Evolutionary conservation across 1,139 yeast genomes (phyloP).

Genomic region (Saccharomyces hybrid): DNA sequence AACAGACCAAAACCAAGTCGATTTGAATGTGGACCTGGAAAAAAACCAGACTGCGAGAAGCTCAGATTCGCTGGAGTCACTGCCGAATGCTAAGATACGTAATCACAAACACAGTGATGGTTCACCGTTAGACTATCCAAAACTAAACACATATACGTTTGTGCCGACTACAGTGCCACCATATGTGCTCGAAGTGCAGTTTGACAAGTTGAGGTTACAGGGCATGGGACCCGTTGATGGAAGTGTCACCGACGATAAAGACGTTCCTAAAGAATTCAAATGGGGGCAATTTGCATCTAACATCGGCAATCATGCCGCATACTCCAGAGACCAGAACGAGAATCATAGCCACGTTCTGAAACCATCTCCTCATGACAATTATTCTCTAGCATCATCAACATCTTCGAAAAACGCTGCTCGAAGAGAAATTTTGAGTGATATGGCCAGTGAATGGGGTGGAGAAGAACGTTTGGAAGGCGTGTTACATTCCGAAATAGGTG

Average conservation of each 20-base stretch:
- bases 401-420: constrained; percentile 11
- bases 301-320: constrained; percentile 25
- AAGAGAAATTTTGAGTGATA: constrained; percentile 28
- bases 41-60: background rate
- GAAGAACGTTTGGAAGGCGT: constrained; percentile 52
- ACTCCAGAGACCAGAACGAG: constrained; percentile 12
- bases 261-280: constrained; percentile 10
- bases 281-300: constrained; percentile 24
- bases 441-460: constrained; percentile 60
- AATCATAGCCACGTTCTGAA: constrained; percentile 1
- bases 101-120: background rate
- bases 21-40: background rate
- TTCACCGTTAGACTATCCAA: background rate
- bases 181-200: constrained; percentile 24
- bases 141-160: constrained; percentile 24
- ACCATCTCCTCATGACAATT: background rate
- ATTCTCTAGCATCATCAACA: constrained; percentile 2
- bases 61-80: background rate
- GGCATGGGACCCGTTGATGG: background rate
- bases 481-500: constrained; percentile 38
- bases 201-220: constrained; percentile 8
- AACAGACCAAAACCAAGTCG: background rate
- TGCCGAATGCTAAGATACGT: background rate
- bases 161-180: constrained; percentile 31
- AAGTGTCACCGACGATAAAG: background rate